phyloP scores from a whole-genome alignment of 2,329 filamentous ascomycete species.

The Zarea fungicola region DNA sequence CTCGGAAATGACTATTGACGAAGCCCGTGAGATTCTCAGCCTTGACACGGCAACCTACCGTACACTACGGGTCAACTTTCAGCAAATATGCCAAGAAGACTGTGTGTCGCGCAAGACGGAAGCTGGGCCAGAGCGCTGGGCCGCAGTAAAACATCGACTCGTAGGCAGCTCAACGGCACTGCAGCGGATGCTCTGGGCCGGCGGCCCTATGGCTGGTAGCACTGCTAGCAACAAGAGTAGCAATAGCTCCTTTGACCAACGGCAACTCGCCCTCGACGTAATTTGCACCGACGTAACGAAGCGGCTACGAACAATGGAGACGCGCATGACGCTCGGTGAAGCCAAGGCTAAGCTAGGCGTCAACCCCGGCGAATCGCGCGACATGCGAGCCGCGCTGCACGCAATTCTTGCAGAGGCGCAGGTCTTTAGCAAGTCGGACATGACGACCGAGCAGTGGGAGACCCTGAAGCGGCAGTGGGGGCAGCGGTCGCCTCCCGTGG shows the following conservation, averaged over 20 bases:
- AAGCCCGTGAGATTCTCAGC: slow-evolving; percentile 64
- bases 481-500: slow-evolving; percentile 49
- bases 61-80: slow-evolving; percentile 60
- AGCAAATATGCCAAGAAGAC: slow-evolving; percentile 62
- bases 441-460: slow-evolving; percentile 66
- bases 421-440: slow-evolving; percentile 69
- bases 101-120: slow-evolving; percentile 70
- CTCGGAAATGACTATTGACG: slow-evolving; percentile 76
- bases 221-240: slow-evolving; percentile 38
- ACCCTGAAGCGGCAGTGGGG: slow-evolving; percentile 66
- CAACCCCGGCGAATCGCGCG: slow-evolving; percentile 45
- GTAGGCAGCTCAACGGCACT: slow-evolving; percentile 61
- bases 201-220: not conserved
- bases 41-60: slow-evolving; percentile 61
- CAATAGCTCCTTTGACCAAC: slow-evolving; percentile 43
- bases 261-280: slow-evolving; percentile 67
- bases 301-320: slow-evolving; percentile 60
- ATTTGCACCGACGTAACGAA: slow-evolving; percentile 81
- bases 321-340: slow-evolving; percentile 65
- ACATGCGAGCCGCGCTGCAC: slow-evolving; percentile 62
- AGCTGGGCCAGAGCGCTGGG: slow-evolving; percentile 69
- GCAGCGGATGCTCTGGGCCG: slow-evolving; percentile 50
- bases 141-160: slow-evolving; percentile 61
- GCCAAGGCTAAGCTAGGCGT: slow-evolving; percentile 58
- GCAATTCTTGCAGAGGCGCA: slow-evolving; percentile 58